Base-by-base conservation (phyloP, 2,329 filamentous ascomycete genomes). In the Epichloe gansuensis region DNA sequence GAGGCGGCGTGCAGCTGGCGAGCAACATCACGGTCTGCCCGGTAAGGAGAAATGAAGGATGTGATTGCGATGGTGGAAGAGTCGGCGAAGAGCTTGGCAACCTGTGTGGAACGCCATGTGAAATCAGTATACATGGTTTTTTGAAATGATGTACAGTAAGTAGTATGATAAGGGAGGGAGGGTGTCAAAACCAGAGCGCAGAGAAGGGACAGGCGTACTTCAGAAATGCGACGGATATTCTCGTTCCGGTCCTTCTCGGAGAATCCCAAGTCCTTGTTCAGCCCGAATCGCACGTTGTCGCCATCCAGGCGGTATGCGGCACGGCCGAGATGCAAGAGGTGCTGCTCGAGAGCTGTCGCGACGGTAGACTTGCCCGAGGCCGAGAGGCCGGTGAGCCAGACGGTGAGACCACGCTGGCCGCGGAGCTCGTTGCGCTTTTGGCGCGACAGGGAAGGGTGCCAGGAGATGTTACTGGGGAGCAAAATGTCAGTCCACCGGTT, bases 241-340 rank as follows among this genome's bases (percentile, higher is more conserved):
- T 98, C 93, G 67, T 91, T 94, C 62, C 93, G 83, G 75, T 96
- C 91, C 66, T 83, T 82, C 67, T 95, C 91, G 58, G 82, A 86
- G 76, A 97, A 98, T 15, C 91, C 91, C 11, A 98, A 80, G 74
- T 97, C 91, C 73, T 94, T 95, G 82, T 97, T 98, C 60, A 98
- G 79, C 15, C 93, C 93, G 74, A 97, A 96, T 56, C 93, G 91
- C 60, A 98, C 86, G 72, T 98, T 98, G 80, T 98, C 93, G 64
- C 91, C 93, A 72, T 98, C 93, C 34, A 98, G 84, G 51, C 93
- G 84, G 80, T 98, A 98, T 55, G 91, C 87, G 52, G 85, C 75
- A 50, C 93, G 75, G 44, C 85, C 86, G 11, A 88, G 78, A 69
- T 95, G 90, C 52, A 98, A 82, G 37, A 98, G 84, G 70, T 96